Evolutionary conservation across 2,329 filamentous ascomycete genomes (phyloP).

Genomic region (Exophiala oligosperma): DNA sequence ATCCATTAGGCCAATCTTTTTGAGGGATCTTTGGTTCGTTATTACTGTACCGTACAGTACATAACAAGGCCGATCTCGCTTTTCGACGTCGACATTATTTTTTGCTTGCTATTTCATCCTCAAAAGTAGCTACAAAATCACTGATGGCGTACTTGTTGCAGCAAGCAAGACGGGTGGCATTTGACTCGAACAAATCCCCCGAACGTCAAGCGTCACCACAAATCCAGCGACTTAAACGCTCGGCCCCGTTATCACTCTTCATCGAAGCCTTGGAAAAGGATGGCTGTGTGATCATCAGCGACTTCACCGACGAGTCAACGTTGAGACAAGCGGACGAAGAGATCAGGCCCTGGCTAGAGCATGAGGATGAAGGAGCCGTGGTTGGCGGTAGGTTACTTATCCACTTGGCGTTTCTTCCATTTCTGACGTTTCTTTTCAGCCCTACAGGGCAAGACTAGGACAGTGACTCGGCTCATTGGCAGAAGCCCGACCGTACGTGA

Average conservation of each 20-base stretch:
- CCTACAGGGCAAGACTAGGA: slow-evolving; percentile 38
- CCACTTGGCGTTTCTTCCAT: slow-evolving; percentile 6
- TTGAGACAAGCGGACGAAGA: slow-evolving; percentile 33
- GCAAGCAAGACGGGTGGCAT: slow-evolving; percentile 21
- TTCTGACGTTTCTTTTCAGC: slow-evolving; percentile 20
- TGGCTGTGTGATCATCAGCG: slow-evolving; percentile 37
- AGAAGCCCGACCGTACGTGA: slow-evolving; percentile 39
- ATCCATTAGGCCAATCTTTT: slow-evolving; percentile 12
- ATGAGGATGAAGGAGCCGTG: slow-evolving; percentile 26
- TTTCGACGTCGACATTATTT: background rate
- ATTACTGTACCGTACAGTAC: background rate
- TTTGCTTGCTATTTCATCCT: background rate
- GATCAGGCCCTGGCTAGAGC: slow-evolving; percentile 33
- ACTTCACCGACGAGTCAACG: slow-evolving; percentile 33
- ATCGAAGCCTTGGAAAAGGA: slow-evolving; percentile 36
- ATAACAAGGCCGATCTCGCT: background rate
- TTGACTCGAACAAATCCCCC: slow-evolving; percentile 2
- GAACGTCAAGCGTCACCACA: background rate
- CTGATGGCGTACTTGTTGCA: slow-evolving; percentile 21
- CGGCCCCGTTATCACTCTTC: slow-evolving; percentile 28
- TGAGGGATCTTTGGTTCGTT: background rate
- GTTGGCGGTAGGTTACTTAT: slow-evolving; percentile 27
- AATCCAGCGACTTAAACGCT: slow-evolving; percentile 19
- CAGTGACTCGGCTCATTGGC: slow-evolving; percentile 37
- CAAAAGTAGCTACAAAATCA: too few relatives aligned